phyloP scores from a whole-genome alignment of 176 grass and related monocot genomes.

The Puccinellia tenuiflora region DNA sequence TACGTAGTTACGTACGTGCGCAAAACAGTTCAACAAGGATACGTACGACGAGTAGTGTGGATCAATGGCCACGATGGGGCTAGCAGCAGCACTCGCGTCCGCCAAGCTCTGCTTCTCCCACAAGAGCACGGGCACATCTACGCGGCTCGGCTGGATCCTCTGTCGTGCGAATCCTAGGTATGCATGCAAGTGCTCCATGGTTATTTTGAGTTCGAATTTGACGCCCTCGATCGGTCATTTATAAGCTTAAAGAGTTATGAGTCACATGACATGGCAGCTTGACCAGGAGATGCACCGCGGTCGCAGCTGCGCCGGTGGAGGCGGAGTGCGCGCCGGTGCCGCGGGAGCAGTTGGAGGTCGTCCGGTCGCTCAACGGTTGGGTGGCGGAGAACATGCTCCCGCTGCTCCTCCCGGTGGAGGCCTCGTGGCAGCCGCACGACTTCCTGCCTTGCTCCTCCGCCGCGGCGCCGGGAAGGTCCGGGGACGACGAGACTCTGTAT shows the following conservation, averaged over 20 bases:
- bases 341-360: constrained; percentile 30
- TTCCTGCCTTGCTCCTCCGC: constrained; percentile 34
- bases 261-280: neutral
- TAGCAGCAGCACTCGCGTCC: neutral
- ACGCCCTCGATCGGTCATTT: too few species aligned
- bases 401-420: constrained; percentile 33
- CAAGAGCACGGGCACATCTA: neutral
- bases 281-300: neutral
- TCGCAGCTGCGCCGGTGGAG: too few species aligned
- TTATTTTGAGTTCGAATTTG: neutral
- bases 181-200: neutral
- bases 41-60: neutral
- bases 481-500: neutral
- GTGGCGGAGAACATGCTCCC: constrained; percentile 38
- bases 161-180: neutral
- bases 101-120: neutral
- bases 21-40: neutral
- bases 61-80: neutral
- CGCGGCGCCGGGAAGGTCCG: neutral
- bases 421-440: constrained; percentile 53
- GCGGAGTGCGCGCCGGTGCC: neutral
- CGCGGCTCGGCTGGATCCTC: neutral
- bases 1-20: too few species aligned
- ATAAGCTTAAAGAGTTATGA: too few species aligned
- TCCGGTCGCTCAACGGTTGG: constrained; percentile 29